Base-by-base conservation (phyloP, 2,329 filamentous ascomycete species). In the Elsinoe australis region DNA sequence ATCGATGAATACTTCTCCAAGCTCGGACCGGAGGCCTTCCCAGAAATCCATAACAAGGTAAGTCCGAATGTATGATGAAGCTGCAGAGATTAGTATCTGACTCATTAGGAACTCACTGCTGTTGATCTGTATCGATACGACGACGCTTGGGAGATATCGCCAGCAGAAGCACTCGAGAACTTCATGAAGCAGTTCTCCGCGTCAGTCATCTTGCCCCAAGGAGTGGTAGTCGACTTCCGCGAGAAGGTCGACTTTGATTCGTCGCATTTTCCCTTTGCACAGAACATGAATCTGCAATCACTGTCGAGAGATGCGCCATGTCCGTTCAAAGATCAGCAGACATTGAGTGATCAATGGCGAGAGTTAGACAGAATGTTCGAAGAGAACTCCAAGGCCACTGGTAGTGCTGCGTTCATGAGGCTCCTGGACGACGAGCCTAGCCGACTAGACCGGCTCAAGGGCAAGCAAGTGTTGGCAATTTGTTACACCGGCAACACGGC, bases 1-100 rank as follows among this genome's bases (percentile, higher is more conserved):
- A 70, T 79, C 41, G 63, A 68, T 15, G 73, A 75, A 53, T 79
- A 79, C 55, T 79, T 79, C 54, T 64, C 72, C 17, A 78, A 76
- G 54, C 61, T 79, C 5, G 69, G 66, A 1, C 53, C 65, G 1
- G 61, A 64, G 2, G 60, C 71, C 42, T 79, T 79, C 58, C 71
- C 67, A 2, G 59, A 69, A 0, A 75, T 79, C 32, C 61, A 63
- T 10, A 74, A 75, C 51, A 52, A 29, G 12, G 26, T 29, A 29
- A 12, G 26, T 12, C 26, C 26, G 12, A 29, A 29, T 29, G 26
- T 6, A 29, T 29, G 26, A 29, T 29, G 26, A 29, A 29, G 26
- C 26, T n/a, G n/a, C n/a, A n/a, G n/a, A n/a, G n/a, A n/a, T n/a
- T n/a, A n/a, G n/a, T n/a, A n/a, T n/a, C n/a, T 29, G 26, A 29